These are phyloP conservation scores for Malassezia furfur DNA, from an alignment of 1,284 basidiomycete genomes.

Conservation along the genomic window DNA sequence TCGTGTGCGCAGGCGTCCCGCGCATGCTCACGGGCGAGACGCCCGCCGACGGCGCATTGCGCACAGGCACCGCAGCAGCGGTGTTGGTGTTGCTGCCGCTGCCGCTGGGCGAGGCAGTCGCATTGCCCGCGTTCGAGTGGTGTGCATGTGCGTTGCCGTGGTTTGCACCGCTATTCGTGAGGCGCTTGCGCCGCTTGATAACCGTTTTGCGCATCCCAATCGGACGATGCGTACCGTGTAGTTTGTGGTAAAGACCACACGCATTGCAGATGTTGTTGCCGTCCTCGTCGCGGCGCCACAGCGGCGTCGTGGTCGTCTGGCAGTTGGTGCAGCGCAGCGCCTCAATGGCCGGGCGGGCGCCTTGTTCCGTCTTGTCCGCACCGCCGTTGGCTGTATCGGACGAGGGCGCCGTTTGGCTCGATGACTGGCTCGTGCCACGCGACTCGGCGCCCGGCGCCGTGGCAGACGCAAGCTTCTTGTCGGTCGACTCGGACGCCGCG, in stretches of 20 bases:
- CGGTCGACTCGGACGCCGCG: not conserved
- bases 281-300: slow-evolving; percentile 82
- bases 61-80: not conserved
- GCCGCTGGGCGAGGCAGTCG: not conserved
- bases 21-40: not conserved
- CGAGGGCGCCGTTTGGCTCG: too few relatives aligned
- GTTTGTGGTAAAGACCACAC: slow-evolving; percentile 84
- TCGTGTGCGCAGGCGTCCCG: not conserved
- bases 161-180: slow-evolving; percentile 55
- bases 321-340: slow-evolving; percentile 64
- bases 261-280: slow-evolving; percentile 85
- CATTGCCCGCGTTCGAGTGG: not conserved
- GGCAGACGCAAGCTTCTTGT: too few relatives aligned
- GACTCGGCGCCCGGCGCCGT: too few relatives aligned
- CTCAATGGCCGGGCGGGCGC: slow-evolving; percentile 22
- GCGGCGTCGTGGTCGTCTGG: slow-evolving; percentile 76
- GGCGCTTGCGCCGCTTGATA: slow-evolving; percentile 93
- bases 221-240: slow-evolving; percentile 90
- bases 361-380: slow-evolving; percentile 1
- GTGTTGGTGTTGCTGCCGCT: not conserved
- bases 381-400: not conserved
- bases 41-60: not conserved
- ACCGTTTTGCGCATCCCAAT: slow-evolving; percentile 98
- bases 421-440: too few relatives aligned
- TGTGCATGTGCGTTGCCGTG: not conserved